Base-by-base conservation (phyloP, 805 yeast species). In the Debaryomyces castellii region DNA sequence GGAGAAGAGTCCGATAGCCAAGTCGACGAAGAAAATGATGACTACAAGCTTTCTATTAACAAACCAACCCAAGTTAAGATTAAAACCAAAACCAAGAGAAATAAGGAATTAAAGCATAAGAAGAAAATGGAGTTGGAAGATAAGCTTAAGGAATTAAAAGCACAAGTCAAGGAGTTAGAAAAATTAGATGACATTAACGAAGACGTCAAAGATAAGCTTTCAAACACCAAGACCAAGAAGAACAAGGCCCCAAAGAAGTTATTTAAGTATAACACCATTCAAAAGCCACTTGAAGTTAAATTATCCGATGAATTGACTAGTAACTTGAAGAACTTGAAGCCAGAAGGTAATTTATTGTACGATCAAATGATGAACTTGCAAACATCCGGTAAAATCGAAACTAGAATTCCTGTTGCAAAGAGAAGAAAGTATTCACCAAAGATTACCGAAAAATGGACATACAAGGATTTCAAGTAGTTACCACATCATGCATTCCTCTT, bases 391-490 rank as follows among this genome's bases (percentile, higher is more conserved):
- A 80, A 85, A 60, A 76, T 94, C 45, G 99, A 92, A 66, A 75
- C 96, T 5, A 81, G 97, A 68, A 78, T 83, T 30, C 88, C 85
- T 10, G 82, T 80, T 47, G 76, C 74, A 53, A 81, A 80, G 63
- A 80, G 73, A 63, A 80, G 85, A 61, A 84, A 80, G 62, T 85
- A 84, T 59, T 76, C 82, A 54, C 85, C 78, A 48, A 89, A 86
- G 74, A 68, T 86, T 50, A 87, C 96, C 24, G 97, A 92, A 66
- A 92, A 91, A 69, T 89, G 96, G 95, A 79, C 91, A 27, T 88
- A 87, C 70, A 92, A 92, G 71, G 96, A 92, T 68, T 88, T 87
- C 60, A 84, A 85, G 68, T 85, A 73, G 58, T 18, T 41, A 30
- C n/a, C n/a, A 35, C 17, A 18, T 11, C 20, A 30, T 30, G 34